A percentile compares a stretch with the other conserved stretches of the same genome.
These are phyloP conservation scores for Suillus clintonianus DNA, from an alignment of 768 basidiomycete genomes.

Conservation along the genomic window DNA sequence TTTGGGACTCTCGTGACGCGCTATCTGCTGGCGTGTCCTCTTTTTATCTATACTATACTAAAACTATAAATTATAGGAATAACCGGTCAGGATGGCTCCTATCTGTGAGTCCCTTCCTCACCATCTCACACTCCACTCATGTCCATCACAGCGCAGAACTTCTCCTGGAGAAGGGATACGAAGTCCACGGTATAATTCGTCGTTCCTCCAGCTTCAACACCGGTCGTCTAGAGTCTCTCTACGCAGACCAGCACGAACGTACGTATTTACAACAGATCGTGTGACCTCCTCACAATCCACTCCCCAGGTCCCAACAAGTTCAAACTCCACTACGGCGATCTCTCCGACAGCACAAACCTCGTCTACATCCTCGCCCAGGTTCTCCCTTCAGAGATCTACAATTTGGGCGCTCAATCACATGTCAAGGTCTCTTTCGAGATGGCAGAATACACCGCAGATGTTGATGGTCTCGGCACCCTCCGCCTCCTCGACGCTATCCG, in stretches of 20 bases:
- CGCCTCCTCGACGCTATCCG: conserved; percentile 95
- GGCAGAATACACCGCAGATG: conserved; percentile 98
- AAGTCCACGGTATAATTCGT: conserved; percentile 94
- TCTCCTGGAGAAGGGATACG: conserved; percentile 82
- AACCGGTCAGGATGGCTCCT: conserved; percentile 96
- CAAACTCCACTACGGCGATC: conserved; percentile 88
- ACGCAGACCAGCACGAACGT: conserved; percentile 92
- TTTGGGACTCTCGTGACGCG: background rate
- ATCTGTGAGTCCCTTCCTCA: conserved; percentile 59
- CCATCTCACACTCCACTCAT: background rate
- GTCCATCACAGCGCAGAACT: conserved; percentile 66
- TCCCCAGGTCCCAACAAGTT: conserved; percentile 69
- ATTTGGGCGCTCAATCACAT: conserved; percentile 96
- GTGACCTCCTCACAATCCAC: background rate
- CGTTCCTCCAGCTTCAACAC: conserved; percentile 99
- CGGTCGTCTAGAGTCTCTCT: conserved; percentile 89
- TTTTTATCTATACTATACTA: background rate
- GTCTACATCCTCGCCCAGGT: conserved; percentile 96
- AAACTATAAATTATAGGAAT: conserved; percentile 56
- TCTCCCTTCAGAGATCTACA: conserved; percentile 97
- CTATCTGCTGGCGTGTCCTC: background rate
- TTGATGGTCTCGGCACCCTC: conserved; percentile 93
- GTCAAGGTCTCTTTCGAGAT: conserved; percentile 99
- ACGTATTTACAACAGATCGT: conserved; percentile 31
- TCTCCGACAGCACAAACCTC: conserved; percentile 95